These are phyloP conservation scores for Hebeloma cylindrosporum DNA, from an alignment of 768 basidiomycete species.

Conservation along the genomic window DNA sequence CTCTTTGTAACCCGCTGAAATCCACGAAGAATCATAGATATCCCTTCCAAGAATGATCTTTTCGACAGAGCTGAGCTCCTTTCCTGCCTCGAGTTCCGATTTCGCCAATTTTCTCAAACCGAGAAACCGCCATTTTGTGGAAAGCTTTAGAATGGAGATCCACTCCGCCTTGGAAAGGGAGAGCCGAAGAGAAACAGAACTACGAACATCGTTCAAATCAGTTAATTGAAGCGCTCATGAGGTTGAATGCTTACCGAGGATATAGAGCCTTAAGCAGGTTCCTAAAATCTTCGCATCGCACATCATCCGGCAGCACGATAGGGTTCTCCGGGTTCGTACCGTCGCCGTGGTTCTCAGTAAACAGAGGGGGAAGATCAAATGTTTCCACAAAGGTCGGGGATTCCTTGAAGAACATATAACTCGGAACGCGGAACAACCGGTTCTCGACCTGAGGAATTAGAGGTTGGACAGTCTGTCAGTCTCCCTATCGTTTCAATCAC, in stretches of 20 bases:
- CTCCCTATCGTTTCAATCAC: neutral
- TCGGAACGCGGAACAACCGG: conserved; percentile 11
- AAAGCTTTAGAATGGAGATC: conserved; percentile 38
- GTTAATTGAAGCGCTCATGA: neutral
- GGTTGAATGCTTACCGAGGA: conserved; percentile 7
- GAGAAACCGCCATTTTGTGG: conserved; percentile 39
- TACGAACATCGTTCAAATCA: neutral
- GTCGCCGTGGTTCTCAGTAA: neutral
- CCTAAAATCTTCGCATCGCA: conserved; percentile 7
- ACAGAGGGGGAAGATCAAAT: conserved; percentile 1
- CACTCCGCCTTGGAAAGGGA: conserved; percentile 28
- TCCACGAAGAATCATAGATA: conserved; percentile 9
- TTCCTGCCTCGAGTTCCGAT: conserved; percentile 19
- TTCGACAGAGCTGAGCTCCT: conserved; percentile 4
- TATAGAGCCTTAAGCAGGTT: conserved; percentile 16
- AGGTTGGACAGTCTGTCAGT: neutral
- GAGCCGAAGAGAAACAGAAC: conserved; percentile 1
- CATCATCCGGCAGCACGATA: conserved; percentile 9
- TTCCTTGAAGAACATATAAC: conserved; percentile 8
- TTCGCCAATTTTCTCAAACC: conserved; percentile 30
- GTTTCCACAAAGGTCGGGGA: conserved; percentile 10
- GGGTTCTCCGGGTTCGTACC: conserved; percentile 1
- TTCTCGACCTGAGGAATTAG: conserved; percentile 5
- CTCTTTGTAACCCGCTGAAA: conserved; percentile 1
- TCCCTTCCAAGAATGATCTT: conserved; percentile 6